phyloP scores from a whole-genome alignment of 257 asterid species.

The Ilex aquifolium region DNA sequence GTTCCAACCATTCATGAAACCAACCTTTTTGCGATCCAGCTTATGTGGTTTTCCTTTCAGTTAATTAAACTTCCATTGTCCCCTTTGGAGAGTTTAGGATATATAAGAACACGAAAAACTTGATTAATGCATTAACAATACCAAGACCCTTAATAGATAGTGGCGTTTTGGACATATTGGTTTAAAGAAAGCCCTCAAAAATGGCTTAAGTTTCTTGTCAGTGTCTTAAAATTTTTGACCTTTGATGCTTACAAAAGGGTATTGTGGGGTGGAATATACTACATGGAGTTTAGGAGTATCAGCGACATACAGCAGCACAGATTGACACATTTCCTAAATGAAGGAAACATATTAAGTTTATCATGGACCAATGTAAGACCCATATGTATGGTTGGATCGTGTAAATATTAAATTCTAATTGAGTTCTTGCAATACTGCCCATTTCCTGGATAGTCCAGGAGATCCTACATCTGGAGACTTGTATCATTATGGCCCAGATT shows the following conservation, averaged over 20 bases:
- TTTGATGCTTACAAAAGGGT: slow-evolving; percentile 7
- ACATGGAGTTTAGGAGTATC: not conserved
- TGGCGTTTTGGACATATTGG: not conserved
- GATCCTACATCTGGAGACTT: too few relatives aligned
- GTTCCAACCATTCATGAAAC: slow-evolving; percentile 11
- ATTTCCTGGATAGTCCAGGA: too few relatives aligned
- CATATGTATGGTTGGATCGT: too few relatives aligned
- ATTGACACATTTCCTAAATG: not conserved
- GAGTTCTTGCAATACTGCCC: too few relatives aligned
- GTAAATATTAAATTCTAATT: too few relatives aligned
- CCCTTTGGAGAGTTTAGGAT: not conserved
- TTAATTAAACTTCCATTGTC: slow-evolving; percentile 8
- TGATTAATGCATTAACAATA: not conserved
- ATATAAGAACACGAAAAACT: not conserved
- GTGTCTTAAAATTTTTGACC: slow-evolving; percentile 4
- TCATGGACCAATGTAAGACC: too few relatives aligned
- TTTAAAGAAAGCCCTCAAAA: not conserved
- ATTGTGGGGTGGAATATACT: not conserved
- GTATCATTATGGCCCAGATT: too few relatives aligned
- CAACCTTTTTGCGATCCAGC: slow-evolving; percentile 38
- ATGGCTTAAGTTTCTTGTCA: not conserved
- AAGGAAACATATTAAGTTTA: too few relatives aligned
- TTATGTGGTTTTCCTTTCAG: slow-evolving; percentile 27
- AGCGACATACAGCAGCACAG: not conserved
- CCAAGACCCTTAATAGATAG: not conserved